Conservation (phyloP, 305 asterid species). For the Rubia balearica region DNA sequence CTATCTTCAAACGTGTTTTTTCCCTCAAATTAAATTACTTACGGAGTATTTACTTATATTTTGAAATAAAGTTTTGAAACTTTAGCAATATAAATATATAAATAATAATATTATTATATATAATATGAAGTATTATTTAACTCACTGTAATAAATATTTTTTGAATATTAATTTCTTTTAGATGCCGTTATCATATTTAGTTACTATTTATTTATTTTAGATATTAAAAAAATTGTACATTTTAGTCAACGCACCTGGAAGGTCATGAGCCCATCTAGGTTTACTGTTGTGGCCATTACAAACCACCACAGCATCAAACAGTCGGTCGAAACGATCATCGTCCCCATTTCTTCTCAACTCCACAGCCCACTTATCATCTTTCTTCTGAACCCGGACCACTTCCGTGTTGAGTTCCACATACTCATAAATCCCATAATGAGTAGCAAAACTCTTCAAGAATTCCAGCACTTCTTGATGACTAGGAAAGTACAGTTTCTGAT, state of each 20-base stretch:
- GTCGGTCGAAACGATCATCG: neutral
- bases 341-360: neutral
- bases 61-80: no score
- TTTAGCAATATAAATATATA: no score
- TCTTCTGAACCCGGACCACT: conserved; percentile 42
- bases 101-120: no score
- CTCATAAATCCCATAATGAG: neutral
- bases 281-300: conserved; percentile 1
- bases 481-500: conserved; percentile 32
- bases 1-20: no score
- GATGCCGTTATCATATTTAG: no score
- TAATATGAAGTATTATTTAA: no score
- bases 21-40: no score
- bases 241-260: conserved; percentile 55
- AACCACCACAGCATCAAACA: neutral
- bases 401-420: conserved; percentile 13
- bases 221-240: no score
- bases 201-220: no score
- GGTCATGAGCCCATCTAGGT: conserved; percentile 34
- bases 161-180: no score
- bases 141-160: no score
- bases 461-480: conserved; percentile 46
- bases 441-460: conserved; percentile 42
- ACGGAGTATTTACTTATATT: no score
- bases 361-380: conserved; percentile 11